Evolutionary conservation across 176 grass and related monocot species (phyloP).

Genomic region (Juncus inflexus): DNA sequence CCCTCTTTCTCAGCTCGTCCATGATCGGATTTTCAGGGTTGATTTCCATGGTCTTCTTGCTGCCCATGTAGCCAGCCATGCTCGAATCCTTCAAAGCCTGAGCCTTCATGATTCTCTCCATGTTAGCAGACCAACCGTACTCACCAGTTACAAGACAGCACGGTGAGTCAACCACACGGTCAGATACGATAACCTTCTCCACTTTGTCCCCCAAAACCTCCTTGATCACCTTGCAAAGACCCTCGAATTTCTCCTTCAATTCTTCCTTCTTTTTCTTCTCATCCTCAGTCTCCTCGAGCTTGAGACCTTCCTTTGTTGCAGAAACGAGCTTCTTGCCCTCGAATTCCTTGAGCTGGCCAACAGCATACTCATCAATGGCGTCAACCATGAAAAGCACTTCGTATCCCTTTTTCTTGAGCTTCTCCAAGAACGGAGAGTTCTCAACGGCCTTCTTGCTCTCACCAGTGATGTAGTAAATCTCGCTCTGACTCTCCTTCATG

Average conservation of each 20-base stretch:
- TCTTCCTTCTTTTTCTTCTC: slow-evolving; percentile 87
- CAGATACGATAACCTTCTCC: slow-evolving; percentile 81
- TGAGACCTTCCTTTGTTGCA: slow-evolving; percentile 97
- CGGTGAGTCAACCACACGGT: slow-evolving; percentile 85
- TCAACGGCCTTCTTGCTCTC: slow-evolving; percentile 99
- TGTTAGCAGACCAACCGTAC: slow-evolving; percentile 95
- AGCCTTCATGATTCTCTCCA: slow-evolving; percentile 99
- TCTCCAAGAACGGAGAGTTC: slow-evolving; percentile 96
- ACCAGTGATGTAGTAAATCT: slow-evolving; percentile 95
- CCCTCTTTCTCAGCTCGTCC: slow-evolving; percentile 84
- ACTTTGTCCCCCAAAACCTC: slow-evolving; percentile 91
- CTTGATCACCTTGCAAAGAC: slow-evolving; percentile 93
- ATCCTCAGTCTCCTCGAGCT: slow-evolving; percentile 84
- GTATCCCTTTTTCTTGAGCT: slow-evolving; percentile 85
- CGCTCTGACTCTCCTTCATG: slow-evolving; percentile 99
- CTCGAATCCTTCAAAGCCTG: slow-evolving; percentile 84
- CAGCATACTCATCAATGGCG: slow-evolving; percentile 81
- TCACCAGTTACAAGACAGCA: slow-evolving; percentile 92
- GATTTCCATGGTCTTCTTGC: slow-evolving; percentile 99
- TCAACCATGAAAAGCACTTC: slow-evolving; percentile 91
- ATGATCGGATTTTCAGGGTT: slow-evolving; percentile 94
- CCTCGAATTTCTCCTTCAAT: slow-evolving; percentile 86
- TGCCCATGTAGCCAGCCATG: slow-evolving; percentile 91
- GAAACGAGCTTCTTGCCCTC: slow-evolving; percentile 94
- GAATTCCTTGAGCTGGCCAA: slow-evolving; percentile 96